Percentiles rank a stretch among this genome's conserved stretches.
These are phyloP conservation scores for Leishmania turanica DNA, from an alignment of 208 protist species.

Conservation along the genomic window DNA sequence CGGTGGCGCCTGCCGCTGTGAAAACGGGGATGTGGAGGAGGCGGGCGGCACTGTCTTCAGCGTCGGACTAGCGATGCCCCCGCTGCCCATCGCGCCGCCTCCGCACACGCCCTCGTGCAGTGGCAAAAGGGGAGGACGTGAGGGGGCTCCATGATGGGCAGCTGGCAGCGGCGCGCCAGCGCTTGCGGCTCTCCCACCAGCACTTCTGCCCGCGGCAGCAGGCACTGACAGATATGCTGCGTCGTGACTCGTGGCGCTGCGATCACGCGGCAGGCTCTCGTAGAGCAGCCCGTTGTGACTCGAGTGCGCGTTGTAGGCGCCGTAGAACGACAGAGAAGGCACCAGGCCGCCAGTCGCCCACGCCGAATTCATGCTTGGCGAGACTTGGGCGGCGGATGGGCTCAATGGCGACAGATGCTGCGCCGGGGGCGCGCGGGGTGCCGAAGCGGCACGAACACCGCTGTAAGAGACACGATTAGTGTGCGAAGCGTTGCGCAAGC, in stretches of 20 bases:
- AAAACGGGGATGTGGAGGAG: not conserved
- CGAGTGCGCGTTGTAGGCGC: not conserved
- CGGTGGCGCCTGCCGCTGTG: slow-evolving; percentile 8
- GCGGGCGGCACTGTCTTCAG: not conserved
- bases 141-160: not conserved
- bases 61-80: not conserved
- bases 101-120: not conserved
- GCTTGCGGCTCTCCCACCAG: not conserved
- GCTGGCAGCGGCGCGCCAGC: not conserved
- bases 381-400: not conserved
- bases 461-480: not conserved
- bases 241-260: not conserved
- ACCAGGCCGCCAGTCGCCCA: not conserved
- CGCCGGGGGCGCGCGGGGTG: not conserved
- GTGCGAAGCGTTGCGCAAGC: not conserved
- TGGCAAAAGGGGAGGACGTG: not conserved
- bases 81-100: not conserved
- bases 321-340: not conserved
- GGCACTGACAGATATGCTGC: not conserved
- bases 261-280: not conserved
- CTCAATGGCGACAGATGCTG: not conserved
- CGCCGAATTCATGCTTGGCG: not conserved
- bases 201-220: not conserved
- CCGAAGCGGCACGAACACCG: slow-evolving; percentile 5
- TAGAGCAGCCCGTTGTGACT: not conserved